These are phyloP conservation scores for Candida pini DNA, from an alignment of 805 yeast genomes.

Conservation along the genomic window DNA sequence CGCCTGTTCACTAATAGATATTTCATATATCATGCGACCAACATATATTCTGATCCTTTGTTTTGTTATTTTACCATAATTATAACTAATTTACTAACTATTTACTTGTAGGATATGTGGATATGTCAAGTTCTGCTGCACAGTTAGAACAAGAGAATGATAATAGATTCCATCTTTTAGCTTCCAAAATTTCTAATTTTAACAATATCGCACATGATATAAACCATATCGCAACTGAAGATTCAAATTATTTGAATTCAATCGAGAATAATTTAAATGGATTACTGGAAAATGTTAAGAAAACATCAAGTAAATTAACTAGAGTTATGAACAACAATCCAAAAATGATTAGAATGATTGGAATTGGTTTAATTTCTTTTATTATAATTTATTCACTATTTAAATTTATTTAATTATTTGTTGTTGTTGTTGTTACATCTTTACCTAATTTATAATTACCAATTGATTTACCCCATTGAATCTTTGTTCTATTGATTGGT, in stretches of 20 bases:
- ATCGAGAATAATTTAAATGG: conserved; percentile 47
- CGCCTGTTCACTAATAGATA: conserved; percentile 28
- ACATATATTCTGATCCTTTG: conserved; percentile 13
- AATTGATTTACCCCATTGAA: conserved; percentile 93
- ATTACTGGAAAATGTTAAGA: conserved; percentile 42
- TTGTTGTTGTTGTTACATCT: conserved; percentile 43
- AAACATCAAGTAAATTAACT: conserved; percentile 46
- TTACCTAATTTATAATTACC: conserved; percentile 85
- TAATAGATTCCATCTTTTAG: conserved; percentile 53
- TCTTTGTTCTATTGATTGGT: conserved; percentile 86
- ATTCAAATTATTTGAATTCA: conserved; percentile 34
- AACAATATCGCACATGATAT: conserved; percentile 65
- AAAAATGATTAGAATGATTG: conserved; percentile 54
- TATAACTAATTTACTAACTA: neutral
- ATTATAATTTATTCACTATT: conserved; percentile 52
- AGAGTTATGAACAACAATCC: conserved; percentile 57
- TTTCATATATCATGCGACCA: conserved; percentile 31
- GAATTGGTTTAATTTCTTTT: conserved; percentile 46
- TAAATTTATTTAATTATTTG: conserved; percentile 33
- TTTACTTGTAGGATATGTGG: too few species aligned
- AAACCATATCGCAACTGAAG: conserved; percentile 56
- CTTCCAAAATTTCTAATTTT: conserved; percentile 59
- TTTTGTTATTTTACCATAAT: neutral
- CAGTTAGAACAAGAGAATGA: conserved; percentile 47
- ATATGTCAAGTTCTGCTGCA: conserved; percentile 27